These are phyloP conservation scores for Litsea cubeba DNA, from an alignment of 164 flowering plant species.

Conservation along the genomic window DNA sequence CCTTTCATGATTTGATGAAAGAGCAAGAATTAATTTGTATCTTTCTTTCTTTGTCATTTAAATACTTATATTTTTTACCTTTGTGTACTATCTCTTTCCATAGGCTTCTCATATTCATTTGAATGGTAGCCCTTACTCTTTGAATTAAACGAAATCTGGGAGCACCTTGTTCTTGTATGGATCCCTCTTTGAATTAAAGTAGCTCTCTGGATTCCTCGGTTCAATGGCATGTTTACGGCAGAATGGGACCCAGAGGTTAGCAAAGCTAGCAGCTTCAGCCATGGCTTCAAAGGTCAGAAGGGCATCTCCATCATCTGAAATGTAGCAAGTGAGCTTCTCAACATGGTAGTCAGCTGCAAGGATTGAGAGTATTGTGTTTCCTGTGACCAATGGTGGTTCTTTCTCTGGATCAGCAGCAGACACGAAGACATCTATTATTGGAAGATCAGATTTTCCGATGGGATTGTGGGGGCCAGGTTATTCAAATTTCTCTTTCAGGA, in stretches of 20 bases:
- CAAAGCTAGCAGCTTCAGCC: constrained; percentile 88
- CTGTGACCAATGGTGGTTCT: constrained; percentile 78
- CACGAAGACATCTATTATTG: constrained; percentile 67
- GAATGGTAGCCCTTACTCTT: no score
- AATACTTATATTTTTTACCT: no score
- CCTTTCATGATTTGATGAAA: no score
- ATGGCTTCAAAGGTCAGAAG: constrained; percentile 79
- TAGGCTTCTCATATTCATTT: no score
- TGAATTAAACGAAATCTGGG: constrained; percentile 67
- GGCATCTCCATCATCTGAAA: constrained; percentile 87
- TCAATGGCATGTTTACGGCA: constrained; percentile 73
- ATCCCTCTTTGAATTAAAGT: constrained; percentile 57
- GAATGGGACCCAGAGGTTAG: constrained; percentile 78
- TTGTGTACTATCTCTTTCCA: no score
- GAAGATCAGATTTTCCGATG: constrained; percentile 72
- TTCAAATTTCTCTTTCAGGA: constrained; percentile 66
- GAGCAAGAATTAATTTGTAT: no score
- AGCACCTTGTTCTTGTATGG: constrained; percentile 73
- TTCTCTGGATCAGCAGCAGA: constrained; percentile 89
- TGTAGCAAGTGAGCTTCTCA: constrained; percentile 67
- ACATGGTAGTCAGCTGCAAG: constrained; percentile 72
- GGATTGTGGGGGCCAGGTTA: constrained; percentile 67
- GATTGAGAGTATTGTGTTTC: constrained; percentile 75
- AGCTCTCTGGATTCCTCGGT: constrained; percentile 74
- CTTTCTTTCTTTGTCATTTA: no score